Conservation (phyloP, 768 basidiomycete species). For the Podaxis carcinomalis region DNA sequence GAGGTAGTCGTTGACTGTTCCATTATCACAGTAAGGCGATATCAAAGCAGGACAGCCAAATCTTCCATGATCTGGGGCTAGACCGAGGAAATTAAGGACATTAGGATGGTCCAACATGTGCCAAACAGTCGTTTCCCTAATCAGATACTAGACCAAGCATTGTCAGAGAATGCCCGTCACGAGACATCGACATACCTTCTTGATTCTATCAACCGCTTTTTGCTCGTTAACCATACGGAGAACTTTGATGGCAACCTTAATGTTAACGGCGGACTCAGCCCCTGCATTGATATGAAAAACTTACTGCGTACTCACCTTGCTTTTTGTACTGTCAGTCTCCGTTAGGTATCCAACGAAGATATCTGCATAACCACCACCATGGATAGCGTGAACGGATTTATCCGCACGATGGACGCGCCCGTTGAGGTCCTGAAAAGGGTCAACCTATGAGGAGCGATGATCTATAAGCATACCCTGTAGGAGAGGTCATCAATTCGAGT, state of each 20-base stretch:
- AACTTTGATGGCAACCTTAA: background rate
- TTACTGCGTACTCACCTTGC: background rate
- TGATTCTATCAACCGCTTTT: background rate
- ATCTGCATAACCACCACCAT: background rate
- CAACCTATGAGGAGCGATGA: background rate
- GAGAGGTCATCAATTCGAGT: background rate
- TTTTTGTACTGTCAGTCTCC: background rate
- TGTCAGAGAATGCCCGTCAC: background rate
- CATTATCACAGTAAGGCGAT: background rate
- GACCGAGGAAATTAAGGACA: constrained; percentile 17
- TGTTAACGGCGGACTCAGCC: background rate
- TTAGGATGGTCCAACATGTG: constrained; percentile 15
- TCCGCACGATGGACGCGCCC: background rate
- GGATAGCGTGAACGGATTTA: background rate
- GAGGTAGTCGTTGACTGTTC: background rate
- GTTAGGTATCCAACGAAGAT: background rate
- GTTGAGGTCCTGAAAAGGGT: background rate
- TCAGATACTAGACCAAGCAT: background rate
- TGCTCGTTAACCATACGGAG: background rate
- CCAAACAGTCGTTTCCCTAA: constrained; percentile 15
- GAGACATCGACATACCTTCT: background rate
- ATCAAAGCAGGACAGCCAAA: background rate
- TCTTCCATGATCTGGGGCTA: background rate
- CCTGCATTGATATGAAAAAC: too few species aligned
- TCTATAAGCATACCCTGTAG: background rate